Conservation (phyloP, 1,284 basidiomycete genomes). For the Puccinia triticina region DNA sequence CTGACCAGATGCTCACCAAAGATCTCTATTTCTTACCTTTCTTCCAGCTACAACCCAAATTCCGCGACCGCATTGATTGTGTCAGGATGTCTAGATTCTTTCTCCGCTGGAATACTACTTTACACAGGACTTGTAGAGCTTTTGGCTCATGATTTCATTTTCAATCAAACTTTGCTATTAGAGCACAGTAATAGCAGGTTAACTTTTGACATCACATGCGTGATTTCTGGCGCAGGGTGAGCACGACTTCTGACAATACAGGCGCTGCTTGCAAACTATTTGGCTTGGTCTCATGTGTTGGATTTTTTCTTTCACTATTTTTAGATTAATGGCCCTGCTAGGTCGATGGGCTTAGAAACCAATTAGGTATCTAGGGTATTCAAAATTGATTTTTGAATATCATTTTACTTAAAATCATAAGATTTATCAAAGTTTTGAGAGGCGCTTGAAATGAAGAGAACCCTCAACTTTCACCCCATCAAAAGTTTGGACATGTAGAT, state of each 20-base stretch:
- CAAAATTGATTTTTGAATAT: too few species aligned
- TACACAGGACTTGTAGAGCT: conserved; percentile 59
- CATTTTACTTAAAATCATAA: too few species aligned
- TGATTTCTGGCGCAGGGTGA: conserved; percentile 40
- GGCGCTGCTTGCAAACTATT: not conserved
- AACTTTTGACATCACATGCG: conserved; percentile 17
- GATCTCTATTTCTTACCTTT: not conserved
- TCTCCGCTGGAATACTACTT: conserved; percentile 60
- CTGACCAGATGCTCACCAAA: not conserved
- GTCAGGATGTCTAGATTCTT: conserved; percentile 58
- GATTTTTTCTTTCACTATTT: not conserved
- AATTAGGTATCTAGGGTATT: too few species aligned
- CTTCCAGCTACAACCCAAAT: conserved; percentile 58
- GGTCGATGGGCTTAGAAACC: conserved; percentile 40
- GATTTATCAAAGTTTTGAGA: too few species aligned
- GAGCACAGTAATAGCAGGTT: conserved; percentile 36
- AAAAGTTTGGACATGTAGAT: too few species aligned
- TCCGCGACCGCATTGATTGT: conserved; percentile 57
- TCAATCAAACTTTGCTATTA: conserved; percentile 42
- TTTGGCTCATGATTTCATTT: conserved; percentile 46
- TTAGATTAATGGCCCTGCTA: conserved; percentile 40
- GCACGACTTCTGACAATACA: not conserved
- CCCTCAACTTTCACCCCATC: too few species aligned
- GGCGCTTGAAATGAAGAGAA: too few species aligned
- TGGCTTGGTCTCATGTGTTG: not conserved